A percentile compares a stretch with the other conserved stretches of the same genome.
Conservation (phyloP, 805 yeast species). For the Yamadazyma sp. region DNA sequence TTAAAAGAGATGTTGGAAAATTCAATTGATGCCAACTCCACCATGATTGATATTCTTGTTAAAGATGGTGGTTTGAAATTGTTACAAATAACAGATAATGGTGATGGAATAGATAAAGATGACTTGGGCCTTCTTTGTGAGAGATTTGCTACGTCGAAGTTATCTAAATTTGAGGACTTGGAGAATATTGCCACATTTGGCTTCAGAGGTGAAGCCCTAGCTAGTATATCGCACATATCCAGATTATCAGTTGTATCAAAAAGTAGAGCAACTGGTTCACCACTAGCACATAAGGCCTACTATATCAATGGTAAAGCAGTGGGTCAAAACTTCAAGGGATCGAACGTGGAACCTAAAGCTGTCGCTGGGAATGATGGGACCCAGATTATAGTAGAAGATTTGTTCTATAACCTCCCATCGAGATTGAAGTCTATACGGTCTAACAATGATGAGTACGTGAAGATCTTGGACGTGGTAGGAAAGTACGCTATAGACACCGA, state of each 20-base stretch:
- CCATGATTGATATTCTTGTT: conserved; percentile 73
- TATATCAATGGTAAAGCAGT: conserved; percentile 66
- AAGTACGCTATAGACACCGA: conserved; percentile 76
- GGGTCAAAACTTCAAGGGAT: conserved; percentile 41
- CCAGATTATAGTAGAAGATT: conserved; percentile 77
- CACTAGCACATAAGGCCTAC: conserved; percentile 70
- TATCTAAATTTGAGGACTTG: conserved; percentile 73
- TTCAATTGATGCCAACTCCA: conserved; percentile 81
- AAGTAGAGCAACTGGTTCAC: conserved; percentile 42
- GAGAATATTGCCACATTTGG: conserved; percentile 76
- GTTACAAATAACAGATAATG: conserved; percentile 87
- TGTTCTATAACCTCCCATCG: conserved; percentile 85
- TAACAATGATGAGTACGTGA: conserved; percentile 70
- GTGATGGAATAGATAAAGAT: conserved; percentile 70
- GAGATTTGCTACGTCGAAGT: conserved; percentile 89
- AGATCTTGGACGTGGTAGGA: conserved; percentile 79
- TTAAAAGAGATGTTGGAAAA: conserved; percentile 91
- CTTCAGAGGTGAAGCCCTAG: conserved; percentile 94
- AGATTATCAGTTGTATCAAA: conserved; percentile 80
- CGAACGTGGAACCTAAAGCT: conserved; percentile 55
- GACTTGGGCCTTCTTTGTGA: conserved; percentile 84
- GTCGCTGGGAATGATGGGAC: conserved; percentile 90
- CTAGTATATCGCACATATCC: conserved; percentile 88
- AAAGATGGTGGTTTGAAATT: conserved; percentile 91
- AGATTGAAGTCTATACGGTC: conserved; percentile 66